Base-by-base conservation (phyloP, 2,329 filamentous ascomycete genomes). In the Hortaea sp. region DNA sequence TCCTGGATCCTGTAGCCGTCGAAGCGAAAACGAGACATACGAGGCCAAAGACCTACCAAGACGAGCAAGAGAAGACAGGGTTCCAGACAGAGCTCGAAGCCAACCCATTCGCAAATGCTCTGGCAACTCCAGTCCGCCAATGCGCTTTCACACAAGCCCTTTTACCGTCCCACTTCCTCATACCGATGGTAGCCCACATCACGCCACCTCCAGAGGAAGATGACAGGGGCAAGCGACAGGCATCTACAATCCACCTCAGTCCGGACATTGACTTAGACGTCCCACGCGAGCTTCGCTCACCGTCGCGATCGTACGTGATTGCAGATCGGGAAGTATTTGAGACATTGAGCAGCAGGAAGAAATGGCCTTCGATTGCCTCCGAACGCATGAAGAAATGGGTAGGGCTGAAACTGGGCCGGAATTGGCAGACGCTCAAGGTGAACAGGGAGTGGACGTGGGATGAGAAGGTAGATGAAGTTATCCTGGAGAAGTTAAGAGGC, bases 31-130 rank as follows among this genome's bases (percentile, higher is more conserved):
- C 60, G 13, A 59, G 57, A 32, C 63, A 66, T 53, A 64, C 63
- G 46, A 60, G 67, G 35, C 67, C 69, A 10, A 73, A 66, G 43
- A 57, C 68, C 30, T 67, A 67, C 12, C 70, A 61, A 38, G 71
- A 70, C 47, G 56, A 61, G 0, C 64, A 66, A 48, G 54, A 63
- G 20, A 62, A 68, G 28, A 66, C 67, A 2, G 64, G 71, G 2
- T 77, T 86, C 49, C 77, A 82, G 57, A 70, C 69, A 47, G 74
- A 77, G 48, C 66, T 88, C 1, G 68, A 67, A 29, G 70, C 71
- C 34, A 88, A 85, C 53, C 71, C 81, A 2, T 87, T 77, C 54
- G 82, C 83, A 3, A 72, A 72, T 39, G 76, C 79, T 5, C 72
- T 88, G 20, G 76, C 76, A 29, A 75, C 76, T 0, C 77, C 79